These are phyloP conservation scores for Fusarium heterosporum DNA, from an alignment of 2,329 filamentous ascomycete genomes.

Conservation along the genomic window DNA sequence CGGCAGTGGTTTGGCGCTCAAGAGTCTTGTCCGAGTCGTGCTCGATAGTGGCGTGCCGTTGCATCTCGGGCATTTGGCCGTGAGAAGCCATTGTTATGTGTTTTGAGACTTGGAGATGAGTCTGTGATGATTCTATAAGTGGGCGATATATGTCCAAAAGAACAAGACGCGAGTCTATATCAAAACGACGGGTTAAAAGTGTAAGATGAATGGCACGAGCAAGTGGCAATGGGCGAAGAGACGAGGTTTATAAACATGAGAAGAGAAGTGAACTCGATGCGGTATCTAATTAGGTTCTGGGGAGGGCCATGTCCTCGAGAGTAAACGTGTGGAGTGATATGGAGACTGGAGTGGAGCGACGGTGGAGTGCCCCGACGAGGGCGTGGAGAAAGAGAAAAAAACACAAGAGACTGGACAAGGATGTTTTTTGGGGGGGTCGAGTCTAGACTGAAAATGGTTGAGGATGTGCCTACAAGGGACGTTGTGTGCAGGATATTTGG, in stretches of 20 bases:
- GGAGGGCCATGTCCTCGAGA: background rate
- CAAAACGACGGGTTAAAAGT: background rate
- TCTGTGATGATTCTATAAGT: slow-evolving; percentile 3
- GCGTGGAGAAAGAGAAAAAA: slow-evolving; percentile 30
- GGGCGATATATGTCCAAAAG: background rate
- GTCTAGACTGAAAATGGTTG: slow-evolving; percentile 26
- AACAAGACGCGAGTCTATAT: slow-evolving; percentile 2
- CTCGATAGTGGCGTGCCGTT: slow-evolving; percentile 28
- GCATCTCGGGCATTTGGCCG: slow-evolving; percentile 11
- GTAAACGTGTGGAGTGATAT: slow-evolving; percentile 33
- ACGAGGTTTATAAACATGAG: slow-evolving; percentile 43
- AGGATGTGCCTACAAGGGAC: background rate
- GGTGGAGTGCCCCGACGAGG: slow-evolving; percentile 39
- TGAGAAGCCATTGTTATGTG: slow-evolving; percentile 39
- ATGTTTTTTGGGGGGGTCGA: slow-evolving; percentile 22
- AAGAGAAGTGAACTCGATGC: slow-evolving; percentile 23
- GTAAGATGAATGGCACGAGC: slow-evolving; percentile 5
- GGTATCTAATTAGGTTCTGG: slow-evolving; percentile 32
- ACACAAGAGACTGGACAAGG: background rate
- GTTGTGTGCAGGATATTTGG: slow-evolving; percentile 21
- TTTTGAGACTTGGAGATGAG: slow-evolving; percentile 1
- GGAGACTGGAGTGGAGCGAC: slow-evolving; percentile 39
- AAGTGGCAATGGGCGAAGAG: slow-evolving; percentile 28
- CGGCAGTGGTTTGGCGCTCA: slow-evolving; percentile 34
- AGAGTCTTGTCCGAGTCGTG: slow-evolving; percentile 46